Evolutionary conservation across 345 rosid genomes (phyloP).

Genomic region (Trapa incisa): DNA sequence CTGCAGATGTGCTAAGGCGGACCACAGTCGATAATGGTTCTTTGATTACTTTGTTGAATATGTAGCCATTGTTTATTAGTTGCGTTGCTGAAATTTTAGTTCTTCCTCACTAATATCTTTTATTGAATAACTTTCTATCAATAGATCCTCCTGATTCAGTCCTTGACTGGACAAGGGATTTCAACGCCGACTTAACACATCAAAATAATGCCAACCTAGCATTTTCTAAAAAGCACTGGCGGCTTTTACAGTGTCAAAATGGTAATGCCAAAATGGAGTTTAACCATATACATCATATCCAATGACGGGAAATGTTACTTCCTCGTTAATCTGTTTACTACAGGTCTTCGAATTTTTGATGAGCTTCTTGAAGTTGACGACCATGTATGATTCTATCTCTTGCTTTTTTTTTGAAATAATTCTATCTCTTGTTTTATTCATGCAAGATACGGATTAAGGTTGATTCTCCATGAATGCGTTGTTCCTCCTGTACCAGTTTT

Average conservation of each 20-base stretch:
- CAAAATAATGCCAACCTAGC: slow-evolving; percentile 63
- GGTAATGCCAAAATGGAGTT: slow-evolving; percentile 24
- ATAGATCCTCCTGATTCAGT: slow-evolving; percentile 82
- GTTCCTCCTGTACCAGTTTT: background rate
- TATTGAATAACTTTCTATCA: slow-evolving; percentile 2
- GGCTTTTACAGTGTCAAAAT: slow-evolving; percentile 97
- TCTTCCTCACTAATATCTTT: background rate
- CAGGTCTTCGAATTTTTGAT: slow-evolving; percentile 99
- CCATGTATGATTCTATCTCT: slow-evolving; percentile 48
- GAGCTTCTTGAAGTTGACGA: slow-evolving; percentile 98
- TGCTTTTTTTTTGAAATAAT: slow-evolving; percentile 17
- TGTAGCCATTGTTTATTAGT: background rate
- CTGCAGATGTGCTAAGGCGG: slow-evolving; percentile 47
- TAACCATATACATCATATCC: background rate
- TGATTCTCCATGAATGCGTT: slow-evolving; percentile 3
- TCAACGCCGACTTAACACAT: slow-evolving; percentile 60
- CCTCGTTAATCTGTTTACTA: slow-evolving; percentile 9
- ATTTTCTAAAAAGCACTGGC: slow-evolving; percentile 96
- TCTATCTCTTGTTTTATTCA: slow-evolving; percentile 15
- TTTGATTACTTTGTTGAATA: background rate
- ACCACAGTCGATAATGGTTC: slow-evolving; percentile 94
- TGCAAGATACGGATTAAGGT: slow-evolving; percentile 1
- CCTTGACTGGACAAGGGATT: slow-evolving; percentile 83
- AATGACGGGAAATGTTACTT: background rate
- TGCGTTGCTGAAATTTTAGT: background rate